A percentile compares a stretch with the other conserved stretches of the same genome.
Conservation (phyloP, 108 stramenopile genomes). For the Pseudonitzschia multistriata region DNA sequence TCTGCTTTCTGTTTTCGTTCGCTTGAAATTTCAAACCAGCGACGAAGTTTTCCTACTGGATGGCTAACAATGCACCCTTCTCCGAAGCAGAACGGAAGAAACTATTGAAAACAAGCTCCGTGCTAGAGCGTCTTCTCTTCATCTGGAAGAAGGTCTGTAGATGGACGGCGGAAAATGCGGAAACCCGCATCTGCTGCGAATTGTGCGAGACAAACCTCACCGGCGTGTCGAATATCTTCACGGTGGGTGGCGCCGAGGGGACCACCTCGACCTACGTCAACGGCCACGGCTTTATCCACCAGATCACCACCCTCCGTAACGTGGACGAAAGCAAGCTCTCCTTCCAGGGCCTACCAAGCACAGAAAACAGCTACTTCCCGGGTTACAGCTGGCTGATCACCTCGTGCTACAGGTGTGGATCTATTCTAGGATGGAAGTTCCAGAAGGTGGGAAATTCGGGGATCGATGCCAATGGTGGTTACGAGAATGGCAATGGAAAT, state of each 20-base stretch:
- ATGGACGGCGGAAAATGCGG: slow-evolving; percentile 13
- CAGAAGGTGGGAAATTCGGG: slow-evolving; percentile 7
- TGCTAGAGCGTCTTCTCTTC: slow-evolving; percentile 46
- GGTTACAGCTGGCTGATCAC: slow-evolving; percentile 78
- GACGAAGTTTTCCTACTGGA: slow-evolving; percentile 67
- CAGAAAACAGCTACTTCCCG: slow-evolving; percentile 71
- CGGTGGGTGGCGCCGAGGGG: slow-evolving; percentile 72
- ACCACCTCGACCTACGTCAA: slow-evolving; percentile 80
- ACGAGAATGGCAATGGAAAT: not conserved
- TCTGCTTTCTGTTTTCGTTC: slow-evolving; percentile 10
- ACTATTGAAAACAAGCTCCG: slow-evolving; percentile 49
- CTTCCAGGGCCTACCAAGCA: slow-evolving; percentile 52
- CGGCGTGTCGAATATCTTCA: slow-evolving; percentile 48
- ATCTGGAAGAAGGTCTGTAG: slow-evolving; percentile 40
- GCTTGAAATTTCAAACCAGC: not conserved
- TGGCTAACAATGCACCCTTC: slow-evolving; percentile 70
- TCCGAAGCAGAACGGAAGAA: slow-evolving; percentile 54
- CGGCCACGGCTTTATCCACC: slow-evolving; percentile 77
- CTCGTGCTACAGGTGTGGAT: slow-evolving; percentile 52
- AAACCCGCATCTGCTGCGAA: slow-evolving; percentile 50
- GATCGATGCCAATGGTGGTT: slow-evolving; percentile 2
- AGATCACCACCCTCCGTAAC: slow-evolving; percentile 65
- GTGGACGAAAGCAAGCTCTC: slow-evolving; percentile 38
- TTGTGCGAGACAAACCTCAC: slow-evolving; percentile 48
- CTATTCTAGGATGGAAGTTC: slow-evolving; percentile 86